phyloP scores from a whole-genome alignment of 2,329 filamentous ascomycete species.

The Ceratocystis cacaofunesta region DNA sequence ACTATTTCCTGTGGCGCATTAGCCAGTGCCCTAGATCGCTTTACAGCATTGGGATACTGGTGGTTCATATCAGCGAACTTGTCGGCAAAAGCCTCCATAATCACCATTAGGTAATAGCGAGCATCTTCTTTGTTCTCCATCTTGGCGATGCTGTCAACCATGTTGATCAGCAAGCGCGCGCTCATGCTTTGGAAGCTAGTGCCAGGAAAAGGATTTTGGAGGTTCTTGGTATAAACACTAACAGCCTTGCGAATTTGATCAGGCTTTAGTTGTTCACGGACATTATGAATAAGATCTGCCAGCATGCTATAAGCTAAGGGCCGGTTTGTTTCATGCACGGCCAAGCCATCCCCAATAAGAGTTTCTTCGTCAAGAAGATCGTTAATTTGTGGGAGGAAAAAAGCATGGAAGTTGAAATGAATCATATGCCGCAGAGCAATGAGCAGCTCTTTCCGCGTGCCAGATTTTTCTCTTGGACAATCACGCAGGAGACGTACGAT shows the following conservation, averaged over 20 bases:
- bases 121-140: constrained; percentile 87
- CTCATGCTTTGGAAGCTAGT: constrained; percentile 99
- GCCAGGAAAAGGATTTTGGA: constrained; percentile 89
- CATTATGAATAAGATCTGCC: constrained; percentile 92
- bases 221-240: constrained; percentile 89
- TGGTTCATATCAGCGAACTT: constrained; percentile 98
- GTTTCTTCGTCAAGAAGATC: constrained; percentile 88
- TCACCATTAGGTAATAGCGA: constrained; percentile 90
- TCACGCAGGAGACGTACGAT: constrained; percentile 85
- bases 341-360: constrained; percentile 86
- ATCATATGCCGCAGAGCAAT: constrained; percentile 97
- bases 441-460: constrained; percentile 81
- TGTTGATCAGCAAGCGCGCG: constrained; percentile 87
- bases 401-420: constrained; percentile 95
- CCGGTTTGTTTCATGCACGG: constrained; percentile 90
- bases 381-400: constrained; percentile 88
- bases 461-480: constrained; percentile 86
- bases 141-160: constrained; percentile 95
- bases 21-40: constrained; percentile 50
- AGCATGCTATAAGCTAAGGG: constrained; percentile 97
- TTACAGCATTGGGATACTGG: constrained; percentile 88
- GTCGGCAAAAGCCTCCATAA: constrained; percentile 91
- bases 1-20: constrained; percentile 47
- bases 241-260: constrained; percentile 92
- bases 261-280: constrained; percentile 72